phyloP scores from a whole-genome alignment of 306 rosid species.

The Benincasa hispida region DNA sequence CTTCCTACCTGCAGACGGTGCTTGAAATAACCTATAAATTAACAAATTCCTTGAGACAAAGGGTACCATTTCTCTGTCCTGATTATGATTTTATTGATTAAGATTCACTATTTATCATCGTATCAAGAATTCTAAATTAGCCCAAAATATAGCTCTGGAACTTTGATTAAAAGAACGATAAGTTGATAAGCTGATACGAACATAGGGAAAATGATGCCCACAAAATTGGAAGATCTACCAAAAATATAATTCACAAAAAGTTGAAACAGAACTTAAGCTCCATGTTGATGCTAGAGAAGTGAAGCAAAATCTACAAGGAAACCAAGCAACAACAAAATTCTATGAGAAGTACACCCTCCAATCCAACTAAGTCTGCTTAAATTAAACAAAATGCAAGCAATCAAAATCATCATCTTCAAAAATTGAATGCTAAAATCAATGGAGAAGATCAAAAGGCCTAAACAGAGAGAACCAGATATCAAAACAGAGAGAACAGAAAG shows the following conservation, averaged over 20 bases:
- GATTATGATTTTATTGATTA: background rate
- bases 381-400: background rate
- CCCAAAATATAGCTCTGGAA: background rate
- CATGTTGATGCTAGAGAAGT: background rate
- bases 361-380: background rate
- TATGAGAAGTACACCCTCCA: background rate
- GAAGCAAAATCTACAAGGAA: background rate
- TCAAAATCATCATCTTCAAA: background rate
- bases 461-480: background rate
- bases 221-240: background rate
- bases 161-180: background rate
- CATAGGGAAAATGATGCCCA: background rate
- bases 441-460: background rate
- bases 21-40: background rate
- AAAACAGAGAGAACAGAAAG: background rate
- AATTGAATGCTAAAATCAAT: background rate
- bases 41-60: background rate
- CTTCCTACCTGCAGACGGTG: background rate
- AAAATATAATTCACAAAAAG: background rate
- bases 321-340: background rate
- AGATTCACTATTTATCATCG: background rate
- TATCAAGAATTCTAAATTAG: background rate
- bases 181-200: background rate
- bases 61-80: background rate
- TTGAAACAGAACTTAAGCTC: constrained; percentile 2